phyloP scores from a whole-genome alignment of 129 eudicot species.

The Arctium minus region DNA sequence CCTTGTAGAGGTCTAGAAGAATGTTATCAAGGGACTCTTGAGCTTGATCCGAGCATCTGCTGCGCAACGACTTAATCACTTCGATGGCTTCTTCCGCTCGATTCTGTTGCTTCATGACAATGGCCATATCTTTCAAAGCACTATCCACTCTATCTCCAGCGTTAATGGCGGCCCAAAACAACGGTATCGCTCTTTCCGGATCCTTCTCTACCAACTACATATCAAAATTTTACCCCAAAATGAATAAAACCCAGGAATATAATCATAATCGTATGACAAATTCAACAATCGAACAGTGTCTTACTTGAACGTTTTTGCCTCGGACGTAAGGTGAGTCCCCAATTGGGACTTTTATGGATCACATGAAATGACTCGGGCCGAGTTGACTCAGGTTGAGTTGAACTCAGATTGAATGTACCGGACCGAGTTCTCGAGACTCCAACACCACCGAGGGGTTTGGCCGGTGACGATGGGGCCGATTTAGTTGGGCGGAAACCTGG shows the following conservation, averaged over 20 bases:
- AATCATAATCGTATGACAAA: too few species aligned
- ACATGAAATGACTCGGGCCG: constrained; percentile 66
- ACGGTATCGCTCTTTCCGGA: constrained; percentile 68
- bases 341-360: constrained; percentile 66
- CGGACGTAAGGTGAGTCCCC: constrained; percentile 81
- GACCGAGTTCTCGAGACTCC: constrained; percentile 44
- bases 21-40: constrained; percentile 82
- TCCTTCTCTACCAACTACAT: constrained; percentile 70
- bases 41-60: constrained; percentile 73
- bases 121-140: constrained; percentile 80
- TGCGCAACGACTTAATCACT: constrained; percentile 61
- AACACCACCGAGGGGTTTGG: constrained; percentile 56
- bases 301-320: constrained; percentile 77
- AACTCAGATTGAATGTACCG: too few species aligned
- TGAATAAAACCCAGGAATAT: too few species aligned
- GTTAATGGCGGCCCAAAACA: constrained; percentile 81
- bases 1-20: constrained; percentile 69
- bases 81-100: constrained; percentile 78
- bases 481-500: constrained; percentile 73
- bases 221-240: not conserved
- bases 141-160: constrained; percentile 84
- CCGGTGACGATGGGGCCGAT: constrained; percentile 74
- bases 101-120: constrained; percentile 86
- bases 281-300: not conserved
- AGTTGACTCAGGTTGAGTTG: not conserved